Evolutionary conservation across 495 filamentous ascomycete species (phyloP), one percentile per base, ranked within the genome.

Genomic region (Hypoxylon perforatum): DNA sequence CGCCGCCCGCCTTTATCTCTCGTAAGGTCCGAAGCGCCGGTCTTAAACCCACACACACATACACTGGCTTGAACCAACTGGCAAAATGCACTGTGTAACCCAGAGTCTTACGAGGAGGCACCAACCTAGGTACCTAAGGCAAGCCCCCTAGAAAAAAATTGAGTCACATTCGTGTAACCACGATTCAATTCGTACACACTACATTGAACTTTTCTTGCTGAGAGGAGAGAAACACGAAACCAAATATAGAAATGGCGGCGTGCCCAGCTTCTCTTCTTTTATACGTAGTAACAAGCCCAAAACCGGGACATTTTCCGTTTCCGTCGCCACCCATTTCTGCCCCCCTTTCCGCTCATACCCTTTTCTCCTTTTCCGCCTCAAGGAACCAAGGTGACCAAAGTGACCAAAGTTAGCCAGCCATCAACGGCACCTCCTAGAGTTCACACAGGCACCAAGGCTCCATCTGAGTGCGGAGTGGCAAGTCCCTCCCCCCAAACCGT

Each of bases 191-290:
- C 17, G n/a, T 57, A 47, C 39, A 47, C 39, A 47, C 30, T 30
- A 38, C 38, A 12, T 7, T 30, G 18, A 0, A 28, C 45, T 22
- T 23, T 42, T 30, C 28, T 38, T 52, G 2, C 17, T 57, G 23
- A 38, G 14, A 35, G 22, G 28, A 19, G 47, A 50, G 30, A 22
- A 54, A 8, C 21, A 25, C 30, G 30, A 30, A 46, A 45, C 4
- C 53, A 44, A 28, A 47, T 28, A 28, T 56, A 18, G 46, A 3
- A 4, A 22, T 45, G 65, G 65, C 65, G 28, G 54, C 54, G 48
- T 62, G 65, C 59, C 58, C 4, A 59, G 21, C 10, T 52, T 53
- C 58, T 67, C 58, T 62, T 67, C 8, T 67, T 67, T n/a, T n/a
- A n/a, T n/a, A n/a, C n/a, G 48, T 54, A 62, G 48, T 58, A 62